phyloP scores from a whole-genome alignment of 163 green algal species.

The Scenedesmus sp. region DNA sequence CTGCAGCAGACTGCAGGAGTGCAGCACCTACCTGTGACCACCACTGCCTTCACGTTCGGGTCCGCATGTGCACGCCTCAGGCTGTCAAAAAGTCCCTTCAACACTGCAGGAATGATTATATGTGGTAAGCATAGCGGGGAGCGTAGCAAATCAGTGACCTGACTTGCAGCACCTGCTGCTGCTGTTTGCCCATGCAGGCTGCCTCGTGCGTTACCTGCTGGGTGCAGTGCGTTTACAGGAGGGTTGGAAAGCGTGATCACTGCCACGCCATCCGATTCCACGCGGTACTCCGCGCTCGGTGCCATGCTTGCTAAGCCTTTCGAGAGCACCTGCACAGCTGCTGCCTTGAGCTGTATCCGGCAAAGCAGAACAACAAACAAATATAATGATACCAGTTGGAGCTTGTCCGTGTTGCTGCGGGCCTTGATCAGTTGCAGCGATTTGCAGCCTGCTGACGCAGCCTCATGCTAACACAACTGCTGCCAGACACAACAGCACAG shows the following conservation, averaged over 20 bases:
- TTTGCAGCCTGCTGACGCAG: not conserved
- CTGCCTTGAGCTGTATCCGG: not conserved
- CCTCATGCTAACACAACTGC: not conserved
- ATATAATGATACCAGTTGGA: not conserved
- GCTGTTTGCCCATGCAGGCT: not conserved
- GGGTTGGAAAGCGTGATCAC: slow-evolving; percentile 94
- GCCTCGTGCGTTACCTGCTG: slow-evolving; percentile 68
- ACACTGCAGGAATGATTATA: slow-evolving; percentile 70
- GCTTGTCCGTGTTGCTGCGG: not conserved
- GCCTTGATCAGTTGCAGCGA: not conserved
- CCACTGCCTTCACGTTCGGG: slow-evolving; percentile 81
- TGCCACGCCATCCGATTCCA: slow-evolving; percentile 82
- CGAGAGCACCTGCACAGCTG: not conserved
- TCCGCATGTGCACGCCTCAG: slow-evolving; percentile 76
- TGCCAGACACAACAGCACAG: slow-evolving; percentile 4
- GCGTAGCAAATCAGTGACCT: not conserved
- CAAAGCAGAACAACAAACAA: not conserved
- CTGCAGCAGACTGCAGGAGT: not conserved
- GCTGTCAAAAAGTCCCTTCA: slow-evolving; percentile 82
- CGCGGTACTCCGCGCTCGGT: slow-evolving; percentile 44
- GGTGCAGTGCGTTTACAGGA: slow-evolving; percentile 97
- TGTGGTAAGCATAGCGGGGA: slow-evolving; percentile 1
- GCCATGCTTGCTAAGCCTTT: slow-evolving; percentile 20
- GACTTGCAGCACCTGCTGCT: slow-evolving; percentile 18
- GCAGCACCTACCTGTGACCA: slow-evolving; percentile 71